Evolutionary conservation across 2,329 filamentous ascomycete genomes (phyloP).

Genomic region (Epichloe festucae): DNA sequence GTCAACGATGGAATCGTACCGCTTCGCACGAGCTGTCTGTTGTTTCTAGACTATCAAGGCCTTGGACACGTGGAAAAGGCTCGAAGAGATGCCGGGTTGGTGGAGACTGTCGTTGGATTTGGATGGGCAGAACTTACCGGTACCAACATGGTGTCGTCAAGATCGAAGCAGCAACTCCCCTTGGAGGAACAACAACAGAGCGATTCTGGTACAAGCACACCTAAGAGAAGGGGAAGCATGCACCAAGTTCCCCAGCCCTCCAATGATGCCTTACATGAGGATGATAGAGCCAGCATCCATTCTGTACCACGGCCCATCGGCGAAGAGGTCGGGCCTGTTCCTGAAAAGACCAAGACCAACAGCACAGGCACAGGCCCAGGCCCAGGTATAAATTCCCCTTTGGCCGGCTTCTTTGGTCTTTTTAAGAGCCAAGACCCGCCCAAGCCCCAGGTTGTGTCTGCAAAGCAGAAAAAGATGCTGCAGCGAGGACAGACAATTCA

Average conservation of each 20-base stretch:
- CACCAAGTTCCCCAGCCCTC: constrained; percentile 59
- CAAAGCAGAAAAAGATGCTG: constrained; percentile 58
- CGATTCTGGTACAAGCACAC: constrained; percentile 23
- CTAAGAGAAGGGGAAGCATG: constrained; percentile 21
- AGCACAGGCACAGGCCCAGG: not conserved
- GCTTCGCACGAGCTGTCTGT: constrained; percentile 82
- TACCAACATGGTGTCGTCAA: constrained; percentile 39
- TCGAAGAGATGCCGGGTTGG: constrained; percentile 75
- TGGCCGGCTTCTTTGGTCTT: constrained; percentile 57
- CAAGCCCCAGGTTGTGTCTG: constrained; percentile 35
- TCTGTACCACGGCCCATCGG: constrained; percentile 24
- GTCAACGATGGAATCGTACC: constrained; percentile 97
- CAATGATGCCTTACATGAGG: constrained; percentile 51
- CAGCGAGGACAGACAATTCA: constrained; percentile 62
- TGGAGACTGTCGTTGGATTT: constrained; percentile 86
- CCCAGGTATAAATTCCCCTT: constrained; percentile 24
- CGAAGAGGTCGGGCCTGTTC: constrained; percentile 14
- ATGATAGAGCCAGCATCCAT: constrained; percentile 47
- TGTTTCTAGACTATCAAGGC: constrained; percentile 95
- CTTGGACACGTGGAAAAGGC: constrained; percentile 90
- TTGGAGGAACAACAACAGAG: constrained; percentile 16
- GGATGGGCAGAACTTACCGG: constrained; percentile 88
- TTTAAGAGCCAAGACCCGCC: constrained; percentile 48
- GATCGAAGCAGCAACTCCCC: constrained; percentile 31
- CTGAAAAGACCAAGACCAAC: constrained; percentile 12